Evolutionary conservation across 2,329 filamentous ascomycete genomes (phyloP).

Genomic region (Ascocoryne sarcoides): DNA sequence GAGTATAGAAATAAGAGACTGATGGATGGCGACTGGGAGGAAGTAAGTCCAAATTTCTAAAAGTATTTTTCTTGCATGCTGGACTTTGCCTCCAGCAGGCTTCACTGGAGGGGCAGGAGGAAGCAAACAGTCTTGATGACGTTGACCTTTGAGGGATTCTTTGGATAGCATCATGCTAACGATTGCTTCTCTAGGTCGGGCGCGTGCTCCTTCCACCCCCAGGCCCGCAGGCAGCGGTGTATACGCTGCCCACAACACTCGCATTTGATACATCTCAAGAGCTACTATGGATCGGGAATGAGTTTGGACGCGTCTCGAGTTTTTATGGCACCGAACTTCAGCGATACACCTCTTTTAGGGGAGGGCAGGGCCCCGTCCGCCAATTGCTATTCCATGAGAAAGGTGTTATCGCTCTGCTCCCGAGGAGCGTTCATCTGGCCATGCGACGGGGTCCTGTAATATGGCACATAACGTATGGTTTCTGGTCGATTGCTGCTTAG

Average conservation of each 20-base stretch:
- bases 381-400: conserved; percentile 88
- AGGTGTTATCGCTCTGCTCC: conserved; percentile 78
- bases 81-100: too few relatives aligned
- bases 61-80: too few relatives aligned
- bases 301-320: conserved; percentile 76
- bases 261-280: conserved; percentile 87
- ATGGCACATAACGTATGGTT: conserved; percentile 70
- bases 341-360: conserved; percentile 83
- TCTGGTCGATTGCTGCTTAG: conserved; percentile 3
- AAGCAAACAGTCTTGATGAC: too few relatives aligned
- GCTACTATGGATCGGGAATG: conserved; percentile 86
- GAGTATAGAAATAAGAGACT: conserved; percentile 5
- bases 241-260: conserved; percentile 69
- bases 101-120: too few relatives aligned
- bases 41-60: too few relatives aligned
- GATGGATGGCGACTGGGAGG: conserved; percentile 62
- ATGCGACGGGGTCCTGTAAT: conserved; percentile 70
- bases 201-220: conserved; percentile 75
- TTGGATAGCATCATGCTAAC: not conserved
- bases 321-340: conserved; percentile 82
- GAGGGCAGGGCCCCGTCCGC: conserved; percentile 67
- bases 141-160: too few relatives aligned
- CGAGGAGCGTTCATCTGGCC: conserved; percentile 82
- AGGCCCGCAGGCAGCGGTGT: conserved; percentile 57
- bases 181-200: conserved; percentile 51